Evolutionary conservation across 495 filamentous ascomycete species (phyloP).

Genomic region (Tuber calosporum): DNA sequence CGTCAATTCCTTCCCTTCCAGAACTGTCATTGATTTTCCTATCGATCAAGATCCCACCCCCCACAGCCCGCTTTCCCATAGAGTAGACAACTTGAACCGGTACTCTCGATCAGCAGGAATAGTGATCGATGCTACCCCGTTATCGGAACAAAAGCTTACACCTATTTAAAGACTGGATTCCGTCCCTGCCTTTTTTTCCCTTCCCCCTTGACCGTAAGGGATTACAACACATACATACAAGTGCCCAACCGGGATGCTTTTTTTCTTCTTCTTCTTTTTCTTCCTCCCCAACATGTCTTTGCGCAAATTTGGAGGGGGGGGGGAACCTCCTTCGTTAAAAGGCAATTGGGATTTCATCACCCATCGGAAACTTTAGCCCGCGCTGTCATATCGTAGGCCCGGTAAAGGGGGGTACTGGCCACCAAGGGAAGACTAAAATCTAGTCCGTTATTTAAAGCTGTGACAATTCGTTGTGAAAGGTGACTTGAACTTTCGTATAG

Average conservation of each 20-base stretch:
- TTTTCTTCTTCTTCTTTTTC: too few species aligned
- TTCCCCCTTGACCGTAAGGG: background rate
- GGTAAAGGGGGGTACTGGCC: background rate
- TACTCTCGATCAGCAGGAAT: background rate
- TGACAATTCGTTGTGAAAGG: background rate
- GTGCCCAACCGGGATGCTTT: background rate
- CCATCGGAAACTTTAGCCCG: too few species aligned
- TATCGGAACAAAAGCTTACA: background rate
- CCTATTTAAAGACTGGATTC: background rate
- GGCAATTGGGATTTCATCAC: background rate
- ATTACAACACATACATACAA: background rate
- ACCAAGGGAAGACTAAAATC: background rate
- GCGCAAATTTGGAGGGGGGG: background rate
- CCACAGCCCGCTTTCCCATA: background rate
- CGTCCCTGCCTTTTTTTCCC: background rate
- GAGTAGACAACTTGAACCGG: background rate
- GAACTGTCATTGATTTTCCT: background rate
- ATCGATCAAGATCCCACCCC: background rate
- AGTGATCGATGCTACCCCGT: background rate
- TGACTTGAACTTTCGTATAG: background rate
- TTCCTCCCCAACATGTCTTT: too few species aligned
- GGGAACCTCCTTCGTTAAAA: too few species aligned
- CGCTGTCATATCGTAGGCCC: too few species aligned
- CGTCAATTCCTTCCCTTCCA: background rate
- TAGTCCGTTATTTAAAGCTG: background rate